Conservation (phyloP, 768 basidiomycete species). For the Hygrocybe coccinea region DNA sequence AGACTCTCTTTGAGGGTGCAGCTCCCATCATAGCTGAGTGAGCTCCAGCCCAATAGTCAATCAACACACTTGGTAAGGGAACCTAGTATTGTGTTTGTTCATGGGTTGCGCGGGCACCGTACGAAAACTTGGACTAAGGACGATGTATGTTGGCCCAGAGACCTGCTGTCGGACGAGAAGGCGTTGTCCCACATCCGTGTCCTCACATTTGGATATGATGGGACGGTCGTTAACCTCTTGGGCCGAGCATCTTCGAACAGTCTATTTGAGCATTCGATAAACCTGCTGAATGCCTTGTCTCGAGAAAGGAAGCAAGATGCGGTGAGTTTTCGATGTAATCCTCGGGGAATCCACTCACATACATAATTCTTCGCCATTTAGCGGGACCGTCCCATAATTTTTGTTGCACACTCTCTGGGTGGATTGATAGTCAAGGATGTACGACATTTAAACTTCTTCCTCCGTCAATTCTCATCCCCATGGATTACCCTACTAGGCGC, state of each 20-base stretch:
- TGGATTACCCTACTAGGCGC: background rate
- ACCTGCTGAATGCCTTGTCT: background rate
- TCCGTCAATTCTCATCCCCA: background rate
- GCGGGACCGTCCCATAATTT: background rate
- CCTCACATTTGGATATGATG: background rate
- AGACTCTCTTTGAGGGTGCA: background rate
- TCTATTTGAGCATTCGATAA: background rate
- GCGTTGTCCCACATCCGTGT: background rate
- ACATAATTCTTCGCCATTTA: background rate
- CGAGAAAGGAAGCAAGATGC: background rate
- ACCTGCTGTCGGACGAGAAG: background rate
- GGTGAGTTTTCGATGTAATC: background rate
- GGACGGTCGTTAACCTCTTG: background rate
- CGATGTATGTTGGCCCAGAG: background rate
- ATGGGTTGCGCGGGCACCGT: background rate
- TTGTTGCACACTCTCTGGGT: background rate
- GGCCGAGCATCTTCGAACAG: background rate
- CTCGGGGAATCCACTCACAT: no score
- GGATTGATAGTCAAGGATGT: slow-evolving; percentile 1
- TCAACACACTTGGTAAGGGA: background rate
- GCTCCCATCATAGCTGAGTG: background rate
- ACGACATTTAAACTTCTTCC: background rate
- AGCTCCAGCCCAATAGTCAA: background rate
- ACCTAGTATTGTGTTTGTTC: background rate
- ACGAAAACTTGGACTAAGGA: background rate